Base-by-base conservation (phyloP, 129 eudicot species). In the Lactuca saligna region DNA sequence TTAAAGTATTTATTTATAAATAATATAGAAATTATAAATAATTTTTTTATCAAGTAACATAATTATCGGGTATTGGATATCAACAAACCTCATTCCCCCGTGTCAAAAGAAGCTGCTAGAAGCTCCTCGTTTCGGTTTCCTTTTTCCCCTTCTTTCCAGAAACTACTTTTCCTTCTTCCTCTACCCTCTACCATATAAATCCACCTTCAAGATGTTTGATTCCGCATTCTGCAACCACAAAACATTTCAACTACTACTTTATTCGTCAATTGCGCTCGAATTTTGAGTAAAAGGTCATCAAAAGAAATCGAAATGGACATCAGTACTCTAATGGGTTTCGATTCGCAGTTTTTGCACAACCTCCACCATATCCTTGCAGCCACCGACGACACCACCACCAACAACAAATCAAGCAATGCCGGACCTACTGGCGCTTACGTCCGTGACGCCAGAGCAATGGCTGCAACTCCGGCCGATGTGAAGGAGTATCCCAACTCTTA, bases 401-500 rank as follows among this genome's bases (percentile, higher is more conserved):
- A 0, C 20, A 56, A 56, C 61, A 56, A 56, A 25, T 56, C 61
- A 17, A 15, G 20, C 31, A 25, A 17, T 15, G 16, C 33, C 29
- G 39, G 42, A 15, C 48, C 42, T 6, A 17, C 20, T 12, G 25
- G 42, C 25, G 53, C 53, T 10, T 48, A 48, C 53, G 53, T 48
- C 53, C 53, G 53, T 8, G 53, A 48, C 13, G 69, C 55, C 7
- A 64, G 34, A 51, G 69, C 69, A 14, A 64, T 64, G 69, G 69
- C 69, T 8, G 14, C 55, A 8, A 64, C 69, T 32, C 69, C 69
- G 8, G 69, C 69, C 15, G 69, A 64, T 14, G 69, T 64, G 13
- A 64, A 64, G 55, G 69, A 64, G 34, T 39, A 39, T 17, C 54
- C 35, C 4, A 64, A 64, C 6, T 64, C 69, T 6, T 64, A 64